Base-by-base conservation (phyloP, 2,329 filamentous ascomycete genomes). In the Botrytis pseudocinerea region DNA sequence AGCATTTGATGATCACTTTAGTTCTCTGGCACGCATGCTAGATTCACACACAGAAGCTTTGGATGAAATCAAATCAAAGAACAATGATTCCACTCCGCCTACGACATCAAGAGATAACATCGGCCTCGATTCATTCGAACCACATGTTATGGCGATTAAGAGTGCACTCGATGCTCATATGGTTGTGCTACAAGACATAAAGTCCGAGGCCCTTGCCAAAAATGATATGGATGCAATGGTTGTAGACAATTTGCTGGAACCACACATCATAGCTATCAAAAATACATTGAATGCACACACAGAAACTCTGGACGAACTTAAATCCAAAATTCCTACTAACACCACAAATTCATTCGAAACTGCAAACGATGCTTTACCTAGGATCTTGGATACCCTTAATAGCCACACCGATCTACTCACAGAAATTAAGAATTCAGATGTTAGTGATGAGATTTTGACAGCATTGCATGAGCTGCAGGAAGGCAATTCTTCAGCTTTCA, bases 351-450 rank as follows among this genome's bases (percentile, higher is more conserved):
- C 76, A 25, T 73, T 76, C 20, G 75, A 75, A 44, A 48, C 48
- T n/a, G 32, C 22, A 48, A 62, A 63, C 42, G 28, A 64, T 51
- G 22, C 61, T 42, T 61, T 78, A n/a, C 64, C 71, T 14, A 76
- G 73, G 7, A 75, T 79, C n/a, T 66, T 79, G 14, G 72, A 74
- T 32, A 78, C 74, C 25, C 74, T 80, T 8, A 73, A 70, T 28
- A 61, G 65, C 10, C 78, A 79, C 44, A 77, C 76, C n/a, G 72
- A 62, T 35, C 40, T 78, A 1, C 73, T 81, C 1, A 76, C 69
- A 22, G 80, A 81, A 70, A 76, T 81, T 63, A 80, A 79, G 69
- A 78, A 80, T n/a, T 46, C 68, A n/a, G 78, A 81, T 71, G 76
- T 81, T 22, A 75, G 74, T 35, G 79, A 79, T 18, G 79, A 80